Percentiles rank a stretch among this genome's conserved stretches.
Conservation (phyloP, 352 stramenopile species). For the Globisporangium uncinulatum region DNA sequence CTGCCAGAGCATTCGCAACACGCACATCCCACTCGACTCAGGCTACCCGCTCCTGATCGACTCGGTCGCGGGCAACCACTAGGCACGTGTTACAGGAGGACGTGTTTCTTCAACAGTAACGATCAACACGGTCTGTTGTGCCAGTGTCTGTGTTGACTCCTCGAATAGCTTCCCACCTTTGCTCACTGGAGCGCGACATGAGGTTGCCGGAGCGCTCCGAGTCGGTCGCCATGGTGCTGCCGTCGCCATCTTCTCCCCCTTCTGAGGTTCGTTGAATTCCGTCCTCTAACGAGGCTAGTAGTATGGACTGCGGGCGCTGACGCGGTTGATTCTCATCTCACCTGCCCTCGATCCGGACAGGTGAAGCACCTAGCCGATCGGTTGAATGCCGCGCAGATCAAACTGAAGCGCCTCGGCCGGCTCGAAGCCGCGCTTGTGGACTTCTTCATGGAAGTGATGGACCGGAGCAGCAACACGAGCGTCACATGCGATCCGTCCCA, state of each 20-base stretch:
- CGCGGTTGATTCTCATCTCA: neutral
- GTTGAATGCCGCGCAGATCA: slow-evolving; percentile 57
- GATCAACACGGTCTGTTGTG: neutral
- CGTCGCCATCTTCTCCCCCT: neutral
- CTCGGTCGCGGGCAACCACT: slow-evolving; percentile 86
- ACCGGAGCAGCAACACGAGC: slow-evolving; percentile 13
- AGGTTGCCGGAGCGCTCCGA: slow-evolving; percentile 1
- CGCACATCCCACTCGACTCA: slow-evolving; percentile 89
- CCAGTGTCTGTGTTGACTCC: too few relatives aligned
- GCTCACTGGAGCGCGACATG: neutral
- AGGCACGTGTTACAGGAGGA: neutral
- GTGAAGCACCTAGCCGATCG: slow-evolving; percentile 58
- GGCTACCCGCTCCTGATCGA: slow-evolving; percentile 95
- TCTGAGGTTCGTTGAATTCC: neutral
- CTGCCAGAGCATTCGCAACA: slow-evolving; percentile 88
- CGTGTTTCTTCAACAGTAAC: neutral
- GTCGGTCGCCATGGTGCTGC: neutral
- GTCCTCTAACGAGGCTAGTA: neutral
- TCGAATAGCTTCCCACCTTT: neutral
- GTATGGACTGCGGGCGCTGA: neutral
- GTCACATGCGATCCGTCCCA: neutral
- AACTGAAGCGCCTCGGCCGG: slow-evolving; percentile 51
- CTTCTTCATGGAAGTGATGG: slow-evolving; percentile 70
- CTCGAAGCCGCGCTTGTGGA: slow-evolving; percentile 65
- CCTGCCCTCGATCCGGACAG: slow-evolving; percentile 11